Evolutionary conservation across 2,329 filamentous ascomycete species (phyloP).

Genomic region (Shiraia sp.): DNA sequence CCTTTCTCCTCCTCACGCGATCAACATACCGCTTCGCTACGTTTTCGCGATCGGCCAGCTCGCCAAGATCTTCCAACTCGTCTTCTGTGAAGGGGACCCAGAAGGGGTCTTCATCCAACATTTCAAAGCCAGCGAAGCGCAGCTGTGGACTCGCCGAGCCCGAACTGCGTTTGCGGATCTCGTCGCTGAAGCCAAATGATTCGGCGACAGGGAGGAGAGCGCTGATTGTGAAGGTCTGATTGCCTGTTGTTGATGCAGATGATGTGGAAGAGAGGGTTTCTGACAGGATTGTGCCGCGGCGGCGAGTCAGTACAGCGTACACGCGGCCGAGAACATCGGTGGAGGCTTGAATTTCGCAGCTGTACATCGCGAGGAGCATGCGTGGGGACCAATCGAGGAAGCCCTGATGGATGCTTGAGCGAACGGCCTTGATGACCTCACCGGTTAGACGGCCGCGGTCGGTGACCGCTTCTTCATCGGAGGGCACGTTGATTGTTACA

Average conservation of each 20-base stretch:
- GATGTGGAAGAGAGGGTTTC: conserved; percentile 94
- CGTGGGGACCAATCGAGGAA: conserved; percentile 96
- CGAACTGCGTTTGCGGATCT: conserved; percentile 92
- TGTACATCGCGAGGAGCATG: conserved; percentile 97
- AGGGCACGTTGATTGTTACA: conserved; percentile 62
- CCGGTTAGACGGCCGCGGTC: conserved; percentile 82
- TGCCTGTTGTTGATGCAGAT: conserved; percentile 90
- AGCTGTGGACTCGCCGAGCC: conserved; percentile 91
- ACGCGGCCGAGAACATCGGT: conserved; percentile 94
- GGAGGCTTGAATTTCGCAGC: conserved; percentile 93
- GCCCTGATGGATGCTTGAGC: conserved; percentile 78
- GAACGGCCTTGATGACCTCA: conserved; percentile 88
- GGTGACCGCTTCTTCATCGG: conserved; percentile 55
- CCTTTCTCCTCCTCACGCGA: conserved; percentile 82
- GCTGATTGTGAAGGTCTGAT: conserved; percentile 92
- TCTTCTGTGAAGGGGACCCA: conserved; percentile 98
- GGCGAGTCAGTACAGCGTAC: conserved; percentile 95
- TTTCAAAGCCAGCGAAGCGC: conserved; percentile 89
- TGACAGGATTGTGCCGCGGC: conserved; percentile 83
- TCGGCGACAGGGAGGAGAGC: conserved; percentile 89
- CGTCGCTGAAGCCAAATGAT: conserved; percentile 93
- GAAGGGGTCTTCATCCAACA: conserved; percentile 93
- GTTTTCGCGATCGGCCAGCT: conserved; percentile 91
- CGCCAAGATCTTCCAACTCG: conserved; percentile 92
- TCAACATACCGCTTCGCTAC: conserved; percentile 97